phyloP scores from a whole-genome alignment of 2,329 filamentous ascomycete species.

The Fusarium verrucosum region DNA sequence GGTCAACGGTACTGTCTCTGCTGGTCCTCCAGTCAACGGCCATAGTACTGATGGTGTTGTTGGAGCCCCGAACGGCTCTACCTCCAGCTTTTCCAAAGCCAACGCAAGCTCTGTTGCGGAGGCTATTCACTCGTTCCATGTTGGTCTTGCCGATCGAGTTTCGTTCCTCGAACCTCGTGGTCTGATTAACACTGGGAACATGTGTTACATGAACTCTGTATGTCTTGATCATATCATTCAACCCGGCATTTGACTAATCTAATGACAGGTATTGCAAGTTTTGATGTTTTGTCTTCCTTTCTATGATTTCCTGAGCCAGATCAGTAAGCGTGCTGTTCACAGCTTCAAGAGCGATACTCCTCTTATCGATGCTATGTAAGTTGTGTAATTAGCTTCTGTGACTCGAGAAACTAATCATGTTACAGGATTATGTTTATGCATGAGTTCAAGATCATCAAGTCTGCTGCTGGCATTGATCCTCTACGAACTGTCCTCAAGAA shows the following conservation, averaged over 20 bases:
- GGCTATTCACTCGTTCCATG: constrained; percentile 77
- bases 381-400: constrained; percentile 29
- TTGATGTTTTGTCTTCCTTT: constrained; percentile 94
- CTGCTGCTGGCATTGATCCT: constrained; percentile 77
- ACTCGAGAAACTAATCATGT: constrained; percentile 2
- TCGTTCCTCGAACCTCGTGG: constrained; percentile 91
- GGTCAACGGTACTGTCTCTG: constrained; percentile 44
- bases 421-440: constrained; percentile 91
- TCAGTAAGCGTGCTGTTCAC: constrained; percentile 83
- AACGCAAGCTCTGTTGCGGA: constrained; percentile 74
- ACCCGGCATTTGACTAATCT: constrained; percentile 48
- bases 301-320: constrained; percentile 89
- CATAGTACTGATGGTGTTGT: constrained; percentile 24
- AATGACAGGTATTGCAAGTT: constrained; percentile 84
- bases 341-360: constrained; percentile 97
- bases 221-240: constrained; percentile 48
- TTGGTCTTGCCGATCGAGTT: constrained; percentile 71
- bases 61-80: constrained; percentile 36
- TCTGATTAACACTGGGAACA: constrained; percentile 95
- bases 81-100: constrained; percentile 54
- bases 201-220: constrained; percentile 99
- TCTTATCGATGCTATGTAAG: constrained; percentile 90
- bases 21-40: constrained; percentile 39
- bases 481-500: constrained; percentile 78
- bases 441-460: constrained; percentile 87